Percentiles rank a stretch among this genome's conserved stretches.
These are phyloP conservation scores for Penicillium pulvis DNA, from an alignment of 495 filamentous ascomycete species.

Conservation along the genomic window DNA sequence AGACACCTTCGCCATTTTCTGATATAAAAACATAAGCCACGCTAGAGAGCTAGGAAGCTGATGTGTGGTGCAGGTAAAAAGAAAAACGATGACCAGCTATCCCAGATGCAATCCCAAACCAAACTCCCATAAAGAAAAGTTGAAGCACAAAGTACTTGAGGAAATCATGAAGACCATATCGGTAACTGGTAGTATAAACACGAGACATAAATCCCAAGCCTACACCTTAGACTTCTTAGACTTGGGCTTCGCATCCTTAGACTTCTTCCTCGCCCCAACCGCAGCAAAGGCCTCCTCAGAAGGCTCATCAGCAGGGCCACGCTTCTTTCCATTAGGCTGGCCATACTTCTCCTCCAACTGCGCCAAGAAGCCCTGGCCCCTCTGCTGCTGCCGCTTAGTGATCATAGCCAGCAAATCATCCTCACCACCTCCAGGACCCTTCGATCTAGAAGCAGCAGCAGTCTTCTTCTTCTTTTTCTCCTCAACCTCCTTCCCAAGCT, in stretches of 20 bases:
- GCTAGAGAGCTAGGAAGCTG: background rate
- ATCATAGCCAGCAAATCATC: conserved; percentile 31
- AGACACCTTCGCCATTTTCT: too few species aligned
- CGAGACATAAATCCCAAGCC: background rate
- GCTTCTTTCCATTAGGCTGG: conserved; percentile 30
- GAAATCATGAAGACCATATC: background rate
- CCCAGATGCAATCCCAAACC: background rate
- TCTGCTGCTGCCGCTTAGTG: conserved; percentile 29
- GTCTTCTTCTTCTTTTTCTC: conserved; percentile 55
- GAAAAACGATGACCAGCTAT: background rate
- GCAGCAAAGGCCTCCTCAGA: conserved; percentile 39
- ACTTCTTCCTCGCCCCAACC: conserved; percentile 27
- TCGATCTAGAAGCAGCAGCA: conserved; percentile 40
- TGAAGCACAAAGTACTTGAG: conserved; percentile 3
- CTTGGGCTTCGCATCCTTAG: conserved; percentile 15
- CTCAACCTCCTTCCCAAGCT: conserved; percentile 67
- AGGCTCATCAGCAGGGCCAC: conserved; percentile 30
- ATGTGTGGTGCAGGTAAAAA: background rate
- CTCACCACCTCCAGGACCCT: conserved; percentile 16
- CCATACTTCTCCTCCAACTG: conserved; percentile 33
- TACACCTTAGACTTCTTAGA: conserved; percentile 21
- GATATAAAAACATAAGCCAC: too few species aligned
- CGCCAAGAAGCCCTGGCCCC: conserved; percentile 28
- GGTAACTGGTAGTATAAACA: background rate
- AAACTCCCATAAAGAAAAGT: background rate